These are phyloP conservation scores for Globisporangium radiosum DNA, from an alignment of 352 stramenopile species.

Conservation along the genomic window DNA sequence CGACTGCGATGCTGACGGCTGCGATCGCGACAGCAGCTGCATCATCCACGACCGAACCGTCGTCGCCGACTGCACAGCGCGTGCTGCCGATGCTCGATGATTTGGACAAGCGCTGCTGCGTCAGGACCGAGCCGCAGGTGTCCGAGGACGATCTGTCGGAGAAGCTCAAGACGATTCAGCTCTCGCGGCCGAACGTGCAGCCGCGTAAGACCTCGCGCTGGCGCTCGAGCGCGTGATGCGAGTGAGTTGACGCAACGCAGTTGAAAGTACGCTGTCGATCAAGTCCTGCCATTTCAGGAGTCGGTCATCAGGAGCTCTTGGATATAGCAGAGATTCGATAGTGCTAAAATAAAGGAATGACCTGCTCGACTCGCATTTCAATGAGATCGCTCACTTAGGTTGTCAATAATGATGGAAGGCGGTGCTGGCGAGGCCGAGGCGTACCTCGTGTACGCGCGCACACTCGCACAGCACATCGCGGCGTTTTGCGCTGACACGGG, in stretches of 20 bases:
- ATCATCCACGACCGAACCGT: not conserved
- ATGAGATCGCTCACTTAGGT: not conserved
- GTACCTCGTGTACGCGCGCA: conserved; percentile 22
- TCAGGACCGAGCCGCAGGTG: conserved; percentile 17
- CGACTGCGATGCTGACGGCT: not conserved
- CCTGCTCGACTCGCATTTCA: not conserved
- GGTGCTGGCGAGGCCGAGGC: not conserved
- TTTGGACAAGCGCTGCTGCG: too few relatives aligned
- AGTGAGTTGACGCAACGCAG: too few relatives aligned
- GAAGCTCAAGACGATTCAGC: conserved; percentile 62
- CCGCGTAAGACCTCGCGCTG: conserved; percentile 38
- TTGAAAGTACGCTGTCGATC: not conserved
- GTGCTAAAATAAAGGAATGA: not conserved
- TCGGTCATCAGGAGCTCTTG: not conserved
- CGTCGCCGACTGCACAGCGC: too few relatives aligned
- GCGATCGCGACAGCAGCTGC: not conserved
- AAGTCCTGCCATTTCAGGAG: not conserved
- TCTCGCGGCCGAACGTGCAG: conserved; percentile 48
- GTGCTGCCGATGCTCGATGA: too few relatives aligned
- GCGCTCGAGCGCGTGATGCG: conserved; percentile 11
- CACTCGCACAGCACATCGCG: conserved; percentile 21
- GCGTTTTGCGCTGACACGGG: conserved; percentile 28
- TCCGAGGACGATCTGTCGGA: conserved; percentile 50
- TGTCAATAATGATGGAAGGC: not conserved
- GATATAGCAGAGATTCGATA: not conserved